These are phyloP conservation scores for Agastache rugosa DNA, from an alignment of 257 asterid genomes.

Conservation along the genomic window DNA sequence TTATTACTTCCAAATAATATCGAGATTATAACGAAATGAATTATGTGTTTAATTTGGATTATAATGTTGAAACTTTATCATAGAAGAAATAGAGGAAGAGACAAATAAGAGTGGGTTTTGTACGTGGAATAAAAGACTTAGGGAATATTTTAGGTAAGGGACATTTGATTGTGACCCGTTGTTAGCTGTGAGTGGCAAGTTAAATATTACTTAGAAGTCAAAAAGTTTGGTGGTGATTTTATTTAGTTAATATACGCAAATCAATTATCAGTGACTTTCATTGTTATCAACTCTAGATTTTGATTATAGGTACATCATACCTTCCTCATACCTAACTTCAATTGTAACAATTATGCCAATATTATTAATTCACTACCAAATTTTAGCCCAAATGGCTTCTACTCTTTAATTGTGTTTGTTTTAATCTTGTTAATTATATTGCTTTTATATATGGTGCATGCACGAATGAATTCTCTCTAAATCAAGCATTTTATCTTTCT, in stretches of 20 bases:
- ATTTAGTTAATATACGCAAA: slow-evolving; percentile 12
- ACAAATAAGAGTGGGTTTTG: slow-evolving; percentile 33
- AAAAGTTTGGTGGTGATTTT: slow-evolving; percentile 35
- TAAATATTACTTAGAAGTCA: slow-evolving; percentile 19
- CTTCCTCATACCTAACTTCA: slow-evolving; percentile 10
- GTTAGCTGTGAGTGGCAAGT: slow-evolving; percentile 29
- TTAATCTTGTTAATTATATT: neutral
- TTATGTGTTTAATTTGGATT: neutral
- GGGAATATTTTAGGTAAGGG: slow-evolving; percentile 16
- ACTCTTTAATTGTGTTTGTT: neutral
- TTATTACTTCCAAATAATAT: slow-evolving; percentile 4
- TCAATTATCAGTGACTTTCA: slow-evolving; percentile 30
- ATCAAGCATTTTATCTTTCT: neutral
- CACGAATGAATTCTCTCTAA: neutral
- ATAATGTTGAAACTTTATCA: slow-evolving; percentile 4
- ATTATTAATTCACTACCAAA: slow-evolving; percentile 17
- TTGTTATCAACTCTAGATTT: slow-evolving; percentile 8
- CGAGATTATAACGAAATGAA: slow-evolving; percentile 13
- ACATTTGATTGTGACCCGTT: slow-evolving; percentile 37
- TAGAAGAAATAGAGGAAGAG: slow-evolving; percentile 13
- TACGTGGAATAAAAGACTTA: slow-evolving; percentile 19
- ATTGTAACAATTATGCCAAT: neutral
- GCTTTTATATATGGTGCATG: neutral
- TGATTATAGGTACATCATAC: slow-evolving; percentile 25
- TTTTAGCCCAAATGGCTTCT: slow-evolving; percentile 1